Percentiles rank a stretch among this genome's conserved stretches.
phyloP scores from a whole-genome alignment of 2,329 filamentous ascomycete species.

The Penicillium sp. region DNA sequence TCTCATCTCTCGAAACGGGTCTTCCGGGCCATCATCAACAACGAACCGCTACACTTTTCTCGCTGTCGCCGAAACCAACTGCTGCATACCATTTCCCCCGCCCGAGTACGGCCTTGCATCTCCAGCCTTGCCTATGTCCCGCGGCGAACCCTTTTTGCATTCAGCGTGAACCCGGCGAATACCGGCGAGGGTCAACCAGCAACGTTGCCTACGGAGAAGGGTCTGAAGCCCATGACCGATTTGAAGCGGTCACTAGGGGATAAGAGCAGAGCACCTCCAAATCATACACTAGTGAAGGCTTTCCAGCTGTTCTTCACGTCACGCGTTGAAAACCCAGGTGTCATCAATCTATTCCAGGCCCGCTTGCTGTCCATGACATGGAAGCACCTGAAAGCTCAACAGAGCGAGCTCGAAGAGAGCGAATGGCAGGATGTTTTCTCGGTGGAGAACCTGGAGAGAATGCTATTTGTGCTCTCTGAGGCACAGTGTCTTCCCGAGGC shows the following conservation, averaged over 20 bases:
- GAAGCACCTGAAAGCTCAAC: conserved; percentile 54
- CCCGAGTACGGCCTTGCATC: conserved; percentile 31
- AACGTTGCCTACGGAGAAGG: conserved; percentile 61
- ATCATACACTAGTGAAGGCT: conserved; percentile 64
- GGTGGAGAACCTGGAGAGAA: conserved; percentile 40
- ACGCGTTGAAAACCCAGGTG: conserved; percentile 51
- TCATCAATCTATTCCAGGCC: conserved; percentile 67
- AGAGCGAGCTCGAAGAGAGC: conserved; percentile 30
- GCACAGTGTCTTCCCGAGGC: conserved; percentile 37
- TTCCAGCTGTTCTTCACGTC: conserved; percentile 63
- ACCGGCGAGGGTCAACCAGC: conserved; percentile 52
- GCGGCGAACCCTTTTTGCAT: conserved; percentile 35
- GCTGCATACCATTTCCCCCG: conserved; percentile 31
- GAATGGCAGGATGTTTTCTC: conserved; percentile 41
- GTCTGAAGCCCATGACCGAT: conserved; percentile 70
- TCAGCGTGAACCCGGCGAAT: conserved; percentile 34
- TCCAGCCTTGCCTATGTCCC: conserved; percentile 37
- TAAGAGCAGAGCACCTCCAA: conserved; percentile 63
- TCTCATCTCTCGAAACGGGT: conserved; percentile 47
- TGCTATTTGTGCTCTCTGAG: conserved; percentile 41
- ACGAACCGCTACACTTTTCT: conserved; percentile 43
- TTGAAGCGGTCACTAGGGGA: conserved; percentile 64
- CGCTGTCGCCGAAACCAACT: conserved; percentile 37
- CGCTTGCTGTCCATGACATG: conserved; percentile 61
- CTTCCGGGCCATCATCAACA: conserved; percentile 47